Conservation (phyloP, 768 basidiomycete genomes). For the Favolaschia claudopus region DNA sequence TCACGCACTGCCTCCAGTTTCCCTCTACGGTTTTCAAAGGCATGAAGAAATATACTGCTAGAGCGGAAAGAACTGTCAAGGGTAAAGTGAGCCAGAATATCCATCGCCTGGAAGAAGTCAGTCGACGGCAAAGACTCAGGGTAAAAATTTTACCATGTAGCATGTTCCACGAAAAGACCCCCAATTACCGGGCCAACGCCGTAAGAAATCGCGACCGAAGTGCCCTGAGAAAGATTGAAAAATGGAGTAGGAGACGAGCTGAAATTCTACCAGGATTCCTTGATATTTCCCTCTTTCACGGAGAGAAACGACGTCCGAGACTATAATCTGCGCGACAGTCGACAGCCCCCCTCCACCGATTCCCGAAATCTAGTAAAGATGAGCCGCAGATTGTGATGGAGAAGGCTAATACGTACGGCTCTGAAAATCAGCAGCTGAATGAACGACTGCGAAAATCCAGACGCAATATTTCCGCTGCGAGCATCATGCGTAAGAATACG, state of each 20-base stretch:
- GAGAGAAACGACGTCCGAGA: constrained; percentile 63
- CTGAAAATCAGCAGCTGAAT: constrained; percentile 61
- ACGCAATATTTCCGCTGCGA: constrained; percentile 53
- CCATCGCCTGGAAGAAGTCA: constrained; percentile 42
- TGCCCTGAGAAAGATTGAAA: constrained; percentile 33
- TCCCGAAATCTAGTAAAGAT: constrained; percentile 46
- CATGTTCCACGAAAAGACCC: constrained; percentile 54
- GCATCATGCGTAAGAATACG: not conserved
- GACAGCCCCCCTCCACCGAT: constrained; percentile 62
- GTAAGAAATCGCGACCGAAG: constrained; percentile 56
- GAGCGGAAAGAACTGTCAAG: constrained; percentile 48
- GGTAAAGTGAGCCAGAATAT: constrained; percentile 65
- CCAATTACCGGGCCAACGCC: constrained; percentile 62
- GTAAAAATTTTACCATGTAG: constrained; percentile 47
- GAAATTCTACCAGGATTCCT: constrained; percentile 48
- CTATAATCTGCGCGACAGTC: constrained; percentile 60
- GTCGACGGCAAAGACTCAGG: not conserved
- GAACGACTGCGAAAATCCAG: constrained; percentile 57
- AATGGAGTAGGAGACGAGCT: not conserved
- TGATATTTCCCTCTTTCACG: constrained; percentile 67
- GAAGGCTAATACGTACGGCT: constrained; percentile 34
- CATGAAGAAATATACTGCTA: constrained; percentile 56
- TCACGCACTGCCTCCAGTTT: constrained; percentile 43
- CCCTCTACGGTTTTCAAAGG: constrained; percentile 63
- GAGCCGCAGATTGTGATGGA: not conserved